Conservation (phyloP, 768 basidiomycete genomes). For the Auricularia cornea region DNA sequence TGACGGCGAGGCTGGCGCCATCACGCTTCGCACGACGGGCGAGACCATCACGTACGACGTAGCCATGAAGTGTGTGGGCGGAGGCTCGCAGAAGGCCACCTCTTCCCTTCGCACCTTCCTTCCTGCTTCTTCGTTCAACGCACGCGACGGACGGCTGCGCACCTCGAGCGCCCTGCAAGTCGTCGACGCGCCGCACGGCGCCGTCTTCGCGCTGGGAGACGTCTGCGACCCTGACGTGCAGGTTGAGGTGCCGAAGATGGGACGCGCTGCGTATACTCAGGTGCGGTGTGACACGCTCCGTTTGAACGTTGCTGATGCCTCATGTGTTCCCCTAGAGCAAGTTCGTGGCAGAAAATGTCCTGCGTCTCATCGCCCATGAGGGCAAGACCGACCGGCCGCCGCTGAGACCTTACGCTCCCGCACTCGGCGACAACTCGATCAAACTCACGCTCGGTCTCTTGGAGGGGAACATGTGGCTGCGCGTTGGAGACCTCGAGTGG, state of each 20-base stretch:
- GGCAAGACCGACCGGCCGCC: background rate
- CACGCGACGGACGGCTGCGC: slow-evolving; percentile 12
- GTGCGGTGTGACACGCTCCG: too few relatives aligned
- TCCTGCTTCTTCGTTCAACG: slow-evolving; percentile 1
- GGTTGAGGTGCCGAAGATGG: slow-evolving; percentile 38
- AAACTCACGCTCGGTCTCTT: background rate
- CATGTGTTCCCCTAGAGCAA: slow-evolving; percentile 25
- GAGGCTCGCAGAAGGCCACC: too few relatives aligned
- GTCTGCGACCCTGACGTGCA: slow-evolving; percentile 55
- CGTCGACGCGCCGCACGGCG: slow-evolving; percentile 7
- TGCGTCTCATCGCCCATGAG: slow-evolving; percentile 30
- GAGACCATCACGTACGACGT: too few relatives aligned
- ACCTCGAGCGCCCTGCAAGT: slow-evolving; percentile 22
- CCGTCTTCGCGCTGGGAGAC: slow-evolving; percentile 55
- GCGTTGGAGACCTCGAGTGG: background rate
- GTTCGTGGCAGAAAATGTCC: slow-evolving; percentile 46
- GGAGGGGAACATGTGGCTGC: background rate
- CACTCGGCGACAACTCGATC: background rate
- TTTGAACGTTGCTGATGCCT: too few relatives aligned
- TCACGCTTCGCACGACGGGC: too few relatives aligned
- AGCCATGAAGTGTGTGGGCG: too few relatives aligned
- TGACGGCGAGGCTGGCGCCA: too few relatives aligned
- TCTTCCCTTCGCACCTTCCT: too few relatives aligned
- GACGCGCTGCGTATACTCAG: background rate
- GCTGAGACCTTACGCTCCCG: background rate